Evolutionary conservation across 2,329 filamentous ascomycete genomes (phyloP).

Genomic region (Paramyrothecium sp.): DNA sequence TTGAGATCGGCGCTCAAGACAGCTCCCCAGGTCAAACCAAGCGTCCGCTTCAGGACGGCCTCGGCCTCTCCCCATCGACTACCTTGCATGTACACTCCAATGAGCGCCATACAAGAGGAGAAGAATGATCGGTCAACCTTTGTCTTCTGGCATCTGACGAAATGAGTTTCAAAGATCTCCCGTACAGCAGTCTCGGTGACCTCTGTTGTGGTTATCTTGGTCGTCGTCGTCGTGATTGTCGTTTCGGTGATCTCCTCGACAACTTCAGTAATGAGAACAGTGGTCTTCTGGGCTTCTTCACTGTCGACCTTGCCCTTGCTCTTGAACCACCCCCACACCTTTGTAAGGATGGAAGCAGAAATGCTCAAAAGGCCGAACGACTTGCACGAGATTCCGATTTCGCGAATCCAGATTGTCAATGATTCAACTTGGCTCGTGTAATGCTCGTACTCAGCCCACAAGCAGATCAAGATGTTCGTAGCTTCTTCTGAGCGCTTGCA

Average conservation of each 20-base stretch:
- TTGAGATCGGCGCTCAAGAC: conserved; percentile 27
- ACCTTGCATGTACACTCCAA: conserved; percentile 27
- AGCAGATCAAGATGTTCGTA: conserved; percentile 34
- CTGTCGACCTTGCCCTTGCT: conserved; percentile 24
- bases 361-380: conserved; percentile 30
- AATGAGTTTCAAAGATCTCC: conserved; percentile 34
- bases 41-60: conserved; percentile 27
- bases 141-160: conserved; percentile 29
- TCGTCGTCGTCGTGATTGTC: conserved; percentile 28
- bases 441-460: conserved; percentile 40
- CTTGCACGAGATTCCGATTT: conserved; percentile 31
- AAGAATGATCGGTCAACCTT: conserved; percentile 31
- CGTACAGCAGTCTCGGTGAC: conserved; percentile 30
- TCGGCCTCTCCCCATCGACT: conserved; percentile 34
- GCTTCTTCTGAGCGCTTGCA: conserved; percentile 32
- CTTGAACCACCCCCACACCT: conserved; percentile 38
- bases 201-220: conserved; percentile 21
- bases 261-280: conserved; percentile 34
- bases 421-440: conserved; percentile 26
- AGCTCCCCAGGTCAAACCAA: conserved; percentile 37
- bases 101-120: conserved; percentile 29
- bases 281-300: conserved; percentile 31
- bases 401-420: conserved; percentile 31
- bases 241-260: conserved; percentile 36
- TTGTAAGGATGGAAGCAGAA: conserved; percentile 31